phyloP scores from a whole-genome alignment of 1,284 basidiomycete genomes.

The Trichosporon sp. region DNA sequence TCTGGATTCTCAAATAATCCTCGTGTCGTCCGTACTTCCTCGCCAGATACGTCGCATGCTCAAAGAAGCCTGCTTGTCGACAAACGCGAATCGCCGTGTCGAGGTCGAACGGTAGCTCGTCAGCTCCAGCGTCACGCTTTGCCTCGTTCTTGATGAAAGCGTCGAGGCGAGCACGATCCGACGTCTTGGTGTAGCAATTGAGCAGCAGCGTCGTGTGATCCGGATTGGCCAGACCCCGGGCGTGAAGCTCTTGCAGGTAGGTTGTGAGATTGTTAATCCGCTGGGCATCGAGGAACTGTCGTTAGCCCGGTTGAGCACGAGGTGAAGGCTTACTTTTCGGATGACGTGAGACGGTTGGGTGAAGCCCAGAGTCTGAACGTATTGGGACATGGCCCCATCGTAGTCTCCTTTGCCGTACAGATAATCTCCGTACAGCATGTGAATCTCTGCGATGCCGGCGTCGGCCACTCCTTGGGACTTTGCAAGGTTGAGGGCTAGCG shows the following conservation, averaged over 20 bases:
- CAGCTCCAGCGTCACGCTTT: conserved; percentile 49
- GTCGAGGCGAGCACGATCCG: conserved; percentile 81
- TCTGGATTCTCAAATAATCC: conserved; percentile 88
- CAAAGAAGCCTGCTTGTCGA: conserved; percentile 90
- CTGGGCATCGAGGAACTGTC: conserved; percentile 90
- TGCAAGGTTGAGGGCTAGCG: conserved; percentile 64
- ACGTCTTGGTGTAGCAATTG: conserved; percentile 95
- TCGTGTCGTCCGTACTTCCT: conserved; percentile 85
- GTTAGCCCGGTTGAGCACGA: neutral
- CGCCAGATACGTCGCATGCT: conserved; percentile 90
- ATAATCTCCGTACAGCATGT: conserved; percentile 83
- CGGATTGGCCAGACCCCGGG: conserved; percentile 80
- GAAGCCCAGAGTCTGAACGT: conserved; percentile 79
- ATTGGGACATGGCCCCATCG: conserved; percentile 88
- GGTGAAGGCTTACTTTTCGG: conserved; percentile 62
- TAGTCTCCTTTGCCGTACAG: conserved; percentile 87
- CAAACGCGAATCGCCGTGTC: conserved; percentile 96
- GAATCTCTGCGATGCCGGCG: conserved; percentile 73
- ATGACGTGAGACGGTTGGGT: conserved; percentile 94
- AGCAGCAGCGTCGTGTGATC: conserved; percentile 94
- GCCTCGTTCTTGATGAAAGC: conserved; percentile 86
- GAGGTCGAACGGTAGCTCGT: conserved; percentile 88
- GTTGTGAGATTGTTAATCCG: conserved; percentile 89
- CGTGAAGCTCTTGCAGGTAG: conserved; percentile 92
- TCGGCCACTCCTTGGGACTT: conserved; percentile 67